phyloP scores from a whole-genome alignment of 2,329 filamentous ascomycete genomes.

The Neonectria hederae region DNA sequence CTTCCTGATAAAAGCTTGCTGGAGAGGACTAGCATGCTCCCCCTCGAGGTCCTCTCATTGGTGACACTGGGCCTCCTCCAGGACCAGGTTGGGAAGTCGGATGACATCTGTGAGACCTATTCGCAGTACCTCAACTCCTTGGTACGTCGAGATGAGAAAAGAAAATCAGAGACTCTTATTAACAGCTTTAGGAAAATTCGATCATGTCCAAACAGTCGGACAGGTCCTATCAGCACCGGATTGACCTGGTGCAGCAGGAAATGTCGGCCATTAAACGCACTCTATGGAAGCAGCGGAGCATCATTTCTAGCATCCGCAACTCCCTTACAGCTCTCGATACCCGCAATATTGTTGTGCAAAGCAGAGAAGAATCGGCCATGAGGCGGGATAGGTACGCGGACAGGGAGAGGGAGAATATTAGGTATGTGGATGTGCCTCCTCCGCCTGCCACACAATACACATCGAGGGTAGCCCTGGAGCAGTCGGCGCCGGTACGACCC shows the following conservation, averaged over 20 bases:
- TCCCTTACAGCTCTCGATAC: constrained; percentile 32
- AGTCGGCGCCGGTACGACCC: neutral
- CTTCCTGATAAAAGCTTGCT: constrained; percentile 47
- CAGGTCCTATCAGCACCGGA: constrained; percentile 52
- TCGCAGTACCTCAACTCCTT: constrained; percentile 53
- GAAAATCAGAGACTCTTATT: constrained; percentile 8
- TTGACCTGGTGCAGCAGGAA: constrained; percentile 55
- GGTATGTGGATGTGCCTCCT: neutral
- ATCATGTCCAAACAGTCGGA: constrained; percentile 53
- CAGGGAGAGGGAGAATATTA: neutral
- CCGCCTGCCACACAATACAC: constrained; percentile 13
- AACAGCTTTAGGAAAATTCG: constrained; percentile 48
- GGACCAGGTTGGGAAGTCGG: constrained; percentile 50
- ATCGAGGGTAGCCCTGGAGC: constrained; percentile 19
- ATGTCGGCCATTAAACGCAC: constrained; percentile 50
- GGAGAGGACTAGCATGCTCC: constrained; percentile 51
- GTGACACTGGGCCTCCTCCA: constrained; percentile 51
- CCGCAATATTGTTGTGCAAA: constrained; percentile 25
- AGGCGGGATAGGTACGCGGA: constrained; percentile 20
- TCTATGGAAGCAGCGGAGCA: constrained; percentile 45
- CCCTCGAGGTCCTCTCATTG: constrained; percentile 55
- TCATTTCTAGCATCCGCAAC: constrained; percentile 43
- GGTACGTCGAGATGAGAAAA: constrained; percentile 40
- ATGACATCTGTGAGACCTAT: constrained; percentile 54
- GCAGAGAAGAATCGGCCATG: constrained; percentile 19